Base-by-base conservation (phyloP, 768 basidiomycete species). In the Clitopilus passeckerianus region DNA sequence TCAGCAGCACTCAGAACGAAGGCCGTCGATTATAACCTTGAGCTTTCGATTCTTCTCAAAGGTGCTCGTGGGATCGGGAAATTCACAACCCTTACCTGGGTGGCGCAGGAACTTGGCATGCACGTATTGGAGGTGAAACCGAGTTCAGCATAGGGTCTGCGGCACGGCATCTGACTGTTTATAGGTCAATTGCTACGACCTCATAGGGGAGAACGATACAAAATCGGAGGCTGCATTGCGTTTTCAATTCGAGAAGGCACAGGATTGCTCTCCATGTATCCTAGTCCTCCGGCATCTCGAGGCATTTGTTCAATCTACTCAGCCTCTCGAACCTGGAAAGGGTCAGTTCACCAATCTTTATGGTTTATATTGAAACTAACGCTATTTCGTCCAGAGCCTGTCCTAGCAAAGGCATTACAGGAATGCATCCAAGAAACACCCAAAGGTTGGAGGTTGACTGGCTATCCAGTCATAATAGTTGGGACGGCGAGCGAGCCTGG, bases 41-140 rank as follows among this genome's bases (percentile, higher is more conserved):
- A 84, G 50, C 72, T 93, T 8, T 86, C 90, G 0, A 75, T 95
- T 7, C 74, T 97, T 0, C 68, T 98, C 41, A 89, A 88, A 61
- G 96, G 96, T 0, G 77, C 86, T 0, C 77, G 89, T 57, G 95
- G 95, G 1, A 77, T 79, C 1, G 96, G 97, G 1, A 98, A 98
- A 74, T 84, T 83, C 60, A 87, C 87, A 0, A 72, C 81, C 5
- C 82, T 86, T 0, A 69, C 71, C 6, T 76, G 73, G 71, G 82
- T 87, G 12, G 82, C 88, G 6, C 78, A 80, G 53, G 72, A 73
- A 4, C 72, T 93, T 1, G 93, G 93, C 12, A 79, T 95, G 59
- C 93, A 94, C 70, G 59, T 93, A 0, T 77, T 91, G 12, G 91
- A 94, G 80, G 95, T 91, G 62, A 57, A 67, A 52, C 16, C 44